Percentiles rank a stretch among this genome's conserved stretches.
Conservation (phyloP, 1,284 basidiomycete genomes). For the Abortiporus biennis region DNA sequence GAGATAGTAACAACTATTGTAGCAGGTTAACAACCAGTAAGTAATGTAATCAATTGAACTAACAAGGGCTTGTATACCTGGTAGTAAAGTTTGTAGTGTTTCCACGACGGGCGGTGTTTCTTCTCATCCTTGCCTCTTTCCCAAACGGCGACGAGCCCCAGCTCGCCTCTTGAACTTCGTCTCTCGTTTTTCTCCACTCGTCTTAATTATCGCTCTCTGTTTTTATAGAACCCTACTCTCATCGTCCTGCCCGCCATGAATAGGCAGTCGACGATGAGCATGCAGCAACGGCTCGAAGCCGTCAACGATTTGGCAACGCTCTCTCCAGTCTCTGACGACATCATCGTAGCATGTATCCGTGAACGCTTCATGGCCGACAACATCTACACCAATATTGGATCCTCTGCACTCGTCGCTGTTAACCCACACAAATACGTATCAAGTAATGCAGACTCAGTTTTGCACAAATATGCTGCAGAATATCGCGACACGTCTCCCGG, state of each 20-base stretch:
- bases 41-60: too few species aligned
- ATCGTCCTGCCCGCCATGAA: constrained; percentile 20
- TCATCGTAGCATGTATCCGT: constrained; percentile 76
- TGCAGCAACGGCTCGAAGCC: constrained; percentile 61
- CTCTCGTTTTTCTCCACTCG: constrained; percentile 2
- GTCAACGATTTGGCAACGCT: constrained; percentile 60
- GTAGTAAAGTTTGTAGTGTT: too few species aligned
- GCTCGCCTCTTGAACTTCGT: too few species aligned
- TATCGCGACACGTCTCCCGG: constrained; percentile 47
- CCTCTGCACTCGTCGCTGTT: constrained; percentile 70
- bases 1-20: too few species aligned
- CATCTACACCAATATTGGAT: constrained; percentile 76
- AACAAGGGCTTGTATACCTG: too few species aligned
- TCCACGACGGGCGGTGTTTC: too few species aligned
- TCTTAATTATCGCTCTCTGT: constrained; percentile 9
- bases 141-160: too few species aligned
- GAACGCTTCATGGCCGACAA: constrained; percentile 82
- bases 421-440: constrained; percentile 87
- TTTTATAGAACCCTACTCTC: constrained; percentile 6
- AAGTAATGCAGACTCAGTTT: constrained; percentile 72
- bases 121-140: too few species aligned
- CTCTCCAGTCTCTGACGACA: constrained; percentile 63
- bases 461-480: constrained; percentile 80
- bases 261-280: constrained; percentile 25
- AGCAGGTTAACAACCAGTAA: too few species aligned